Base-by-base conservation (phyloP, 176 grass and related monocot species). In the Metroxylon sagu region DNA sequence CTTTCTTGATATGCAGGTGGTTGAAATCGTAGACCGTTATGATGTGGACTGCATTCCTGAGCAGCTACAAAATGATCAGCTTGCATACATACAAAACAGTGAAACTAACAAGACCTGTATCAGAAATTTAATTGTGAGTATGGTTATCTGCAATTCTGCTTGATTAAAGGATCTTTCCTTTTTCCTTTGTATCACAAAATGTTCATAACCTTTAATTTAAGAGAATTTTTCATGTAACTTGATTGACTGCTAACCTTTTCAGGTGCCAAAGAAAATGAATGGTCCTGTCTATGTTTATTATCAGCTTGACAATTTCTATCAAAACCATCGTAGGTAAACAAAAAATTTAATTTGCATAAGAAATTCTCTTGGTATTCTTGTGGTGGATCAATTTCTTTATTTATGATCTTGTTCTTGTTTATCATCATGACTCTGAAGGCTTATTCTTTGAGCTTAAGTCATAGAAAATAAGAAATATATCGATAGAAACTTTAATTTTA, bases 271-370 rank as follows among this genome's bases (percentile, higher is more conserved):
- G 74, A 30, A 57, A 14, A 91, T 88, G 87, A 84, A 80, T 50
- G 84, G 80, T 57, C 87, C 83, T 60, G 72, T 96, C 74, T 65
- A 88, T 26, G 54, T 96, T 48, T 91, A 97, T 69, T 97, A 97
- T 43, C 74, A 91, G 80, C 85, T 90, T 0, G 81, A 83, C 26
- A 70, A 82, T 62, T 91, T 97, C 76, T 91, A 97, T 73, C 92
- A 97, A 28, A 97, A 97, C 62, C 92, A 97, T 76, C 75, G 78
- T 31, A 77, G 87, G 87, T 97, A 91, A 43, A 43, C 35, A 43
- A 43, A 43, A 43, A 43, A 43, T 14, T 43, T 43, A 43, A 43
- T 12, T 43, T 43, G 35, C 35, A 43, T 43, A 1, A 14, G 35
- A 43, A 43, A 43, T 6, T 6, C 10, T 43, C 8, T 43, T 35